Percentiles rank a stretch among this genome's conserved stretches.
Evolutionary conservation across 2,329 filamentous ascomycete species (phyloP).

Genomic region (Pseudocercospora pini-densiflorae): DNA sequence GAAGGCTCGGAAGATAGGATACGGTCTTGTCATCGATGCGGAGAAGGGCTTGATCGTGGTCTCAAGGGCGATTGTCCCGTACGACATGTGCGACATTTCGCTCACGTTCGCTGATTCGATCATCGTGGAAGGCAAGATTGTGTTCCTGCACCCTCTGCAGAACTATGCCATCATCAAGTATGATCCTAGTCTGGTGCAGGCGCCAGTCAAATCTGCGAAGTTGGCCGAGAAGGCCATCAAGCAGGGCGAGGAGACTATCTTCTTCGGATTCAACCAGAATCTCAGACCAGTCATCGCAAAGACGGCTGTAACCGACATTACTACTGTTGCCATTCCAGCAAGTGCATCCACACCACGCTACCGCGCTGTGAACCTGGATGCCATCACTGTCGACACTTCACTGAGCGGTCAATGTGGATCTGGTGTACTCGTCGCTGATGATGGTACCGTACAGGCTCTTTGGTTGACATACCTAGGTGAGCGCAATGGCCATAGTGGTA

Average conservation of each 20-base stretch:
- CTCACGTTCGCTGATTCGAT: conserved; percentile 97
- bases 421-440: conserved; percentile 85
- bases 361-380: conserved; percentile 92
- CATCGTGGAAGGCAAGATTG: conserved; percentile 88
- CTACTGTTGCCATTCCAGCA: conserved; percentile 92
- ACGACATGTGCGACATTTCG: conserved; percentile 94
- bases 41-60: conserved; percentile 94
- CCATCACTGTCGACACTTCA: conserved; percentile 94
- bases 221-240: conserved; percentile 82
- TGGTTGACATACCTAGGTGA: conserved; percentile 98
- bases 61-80: conserved; percentile 90
- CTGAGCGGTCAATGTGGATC: conserved; percentile 91
- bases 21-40: conserved; percentile 96
- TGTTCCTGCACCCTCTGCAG: conserved; percentile 95
- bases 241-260: conserved; percentile 92
- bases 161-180: conserved; percentile 98
- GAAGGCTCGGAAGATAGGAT: conserved; percentile 89
- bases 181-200: conserved; percentile 89
- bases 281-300: conserved; percentile 91
- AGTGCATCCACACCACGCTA: conserved; percentile 92
- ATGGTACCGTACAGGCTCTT: conserved; percentile 90
- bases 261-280: conserved; percentile 98
- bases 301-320: conserved; percentile 95
- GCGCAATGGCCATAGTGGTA: conserved; percentile 73
- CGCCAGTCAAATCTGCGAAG: conserved; percentile 86